Conservation (phyloP, 2,329 filamentous ascomycete species). For the Didymella exigua region DNA sequence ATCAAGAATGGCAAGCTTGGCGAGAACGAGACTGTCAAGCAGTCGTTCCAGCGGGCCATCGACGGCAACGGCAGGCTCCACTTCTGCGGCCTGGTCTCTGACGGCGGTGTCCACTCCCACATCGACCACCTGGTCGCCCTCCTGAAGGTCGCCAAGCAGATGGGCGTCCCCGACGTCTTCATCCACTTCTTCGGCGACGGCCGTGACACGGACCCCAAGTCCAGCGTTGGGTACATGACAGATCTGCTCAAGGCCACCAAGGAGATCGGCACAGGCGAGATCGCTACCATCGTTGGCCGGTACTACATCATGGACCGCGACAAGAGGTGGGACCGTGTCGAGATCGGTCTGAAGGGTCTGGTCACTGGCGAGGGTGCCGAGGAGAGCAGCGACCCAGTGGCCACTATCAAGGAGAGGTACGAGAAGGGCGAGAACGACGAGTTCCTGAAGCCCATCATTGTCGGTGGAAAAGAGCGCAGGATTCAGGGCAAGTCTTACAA, state of each 20-base stretch:
- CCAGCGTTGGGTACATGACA: constrained; percentile 84
- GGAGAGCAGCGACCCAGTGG: constrained; percentile 79
- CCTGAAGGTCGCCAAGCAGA: constrained; percentile 86
- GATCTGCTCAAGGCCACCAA: constrained; percentile 79
- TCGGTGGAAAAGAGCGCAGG: constrained; percentile 83
- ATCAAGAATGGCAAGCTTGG: constrained; percentile 84
- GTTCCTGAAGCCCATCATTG: constrained; percentile 97
- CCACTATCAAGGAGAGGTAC: constrained; percentile 86
- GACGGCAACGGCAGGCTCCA: constrained; percentile 90
- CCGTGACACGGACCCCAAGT: constrained; percentile 97
- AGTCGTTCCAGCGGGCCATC: constrained; percentile 78
- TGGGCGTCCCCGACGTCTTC: constrained; percentile 86
- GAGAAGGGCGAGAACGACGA: constrained; percentile 89
- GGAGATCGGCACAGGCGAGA: constrained; percentile 83
- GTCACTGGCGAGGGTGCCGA: constrained; percentile 81
- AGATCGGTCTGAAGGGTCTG: constrained; percentile 86
- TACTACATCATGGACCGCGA: constrained; percentile 99
- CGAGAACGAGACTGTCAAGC: constrained; percentile 76
- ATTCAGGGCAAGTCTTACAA: constrained; percentile 69
- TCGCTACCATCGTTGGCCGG: constrained; percentile 90
- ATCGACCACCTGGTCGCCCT: constrained; percentile 90
- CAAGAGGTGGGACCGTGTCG: constrained; percentile 96
- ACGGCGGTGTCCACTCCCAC: constrained; percentile 96
- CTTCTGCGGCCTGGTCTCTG: constrained; percentile 87
- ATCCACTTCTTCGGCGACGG: constrained; percentile 99